Evolutionary conservation across 805 yeast genomes (phyloP), one percentile per base, ranked within the genome.

Genomic region (Hanseniaspora thailandica): DNA sequence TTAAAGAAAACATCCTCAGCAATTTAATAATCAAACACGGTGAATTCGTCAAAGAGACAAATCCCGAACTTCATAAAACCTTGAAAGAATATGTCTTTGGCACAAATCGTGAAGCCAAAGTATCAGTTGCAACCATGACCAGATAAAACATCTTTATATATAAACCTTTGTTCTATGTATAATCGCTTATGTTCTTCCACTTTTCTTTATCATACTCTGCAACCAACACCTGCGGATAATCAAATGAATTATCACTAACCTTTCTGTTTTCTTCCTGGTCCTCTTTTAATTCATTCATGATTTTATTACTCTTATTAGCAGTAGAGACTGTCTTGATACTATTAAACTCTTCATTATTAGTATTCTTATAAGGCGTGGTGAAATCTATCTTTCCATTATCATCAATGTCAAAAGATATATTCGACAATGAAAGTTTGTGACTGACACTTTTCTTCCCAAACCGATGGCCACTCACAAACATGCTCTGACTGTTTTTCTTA

Each of bases 151-250:
- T 5, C 3, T 22, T 10, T 15, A 31, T 45, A 45, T 45, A 45
- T 45, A 31, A 20, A 13, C 3, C 13, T 5, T 8, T 10, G n/a
- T 12, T 12, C 20, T 39, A 47, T 5, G 52, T 22, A 13, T 50
- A 43, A 28, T 53, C 56, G 20, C 47, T 53, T 23, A 57, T 53
- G n/a, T 61, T 59, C 23, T 62, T 59, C 69, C 69, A 65, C 52
- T 64, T 63, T 52, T 67, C 70, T 41, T 66, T 61, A 45, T 67
- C 70, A 43, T 67, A 67, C 55, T 67, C 67, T 46, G 69, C 61
- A 45, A 62, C 59, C 2, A 64, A 60, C 13, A 58, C 46, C 15
- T 35, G 22, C 4, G 56, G 53, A 23, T 47, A 54, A 7, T 54
- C 50, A 38, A 51, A 44, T 2, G 55, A 51, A 12, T 45, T 51